Conservation (phyloP, 805 yeast genomes). For the Pichia californica region DNA sequence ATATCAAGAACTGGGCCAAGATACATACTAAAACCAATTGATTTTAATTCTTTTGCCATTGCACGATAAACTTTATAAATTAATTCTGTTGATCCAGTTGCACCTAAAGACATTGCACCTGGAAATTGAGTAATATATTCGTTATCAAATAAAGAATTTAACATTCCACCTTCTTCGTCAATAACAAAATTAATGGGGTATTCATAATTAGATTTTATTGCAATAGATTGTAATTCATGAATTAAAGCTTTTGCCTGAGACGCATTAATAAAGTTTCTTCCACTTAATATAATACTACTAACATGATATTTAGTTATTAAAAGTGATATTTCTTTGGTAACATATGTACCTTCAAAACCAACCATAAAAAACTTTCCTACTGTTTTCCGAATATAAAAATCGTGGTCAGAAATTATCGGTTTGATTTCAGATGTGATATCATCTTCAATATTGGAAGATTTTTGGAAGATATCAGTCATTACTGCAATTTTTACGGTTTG, state of each 20-base stretch:
- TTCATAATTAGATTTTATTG: slow-evolving; percentile 44
- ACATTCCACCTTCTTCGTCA: slow-evolving; percentile 61
- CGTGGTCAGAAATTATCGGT: not conserved
- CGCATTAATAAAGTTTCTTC: slow-evolving; percentile 46
- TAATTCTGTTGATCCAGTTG: slow-evolving; percentile 42
- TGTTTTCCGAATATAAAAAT: not conserved
- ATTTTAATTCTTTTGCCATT: slow-evolving; percentile 43
- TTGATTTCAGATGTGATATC: no score
- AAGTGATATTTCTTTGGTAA: slow-evolving; percentile 46
- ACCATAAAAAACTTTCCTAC: slow-evolving; percentile 51
- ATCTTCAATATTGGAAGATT: no score
- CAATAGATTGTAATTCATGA: slow-evolving; percentile 45
- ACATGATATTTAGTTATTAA: slow-evolving; percentile 45
- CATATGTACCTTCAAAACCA: slow-evolving; percentile 54
- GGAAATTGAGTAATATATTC: slow-evolving; percentile 51
- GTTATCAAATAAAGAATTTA: slow-evolving; percentile 50
- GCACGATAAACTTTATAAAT: slow-evolving; percentile 50
- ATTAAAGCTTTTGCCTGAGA: slow-evolving; percentile 44
- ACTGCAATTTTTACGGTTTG: not conserved
- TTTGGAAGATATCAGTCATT: no score
- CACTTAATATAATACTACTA: slow-evolving; percentile 45
- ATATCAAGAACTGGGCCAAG: slow-evolving; percentile 62
- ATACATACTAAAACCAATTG: slow-evolving; percentile 50
- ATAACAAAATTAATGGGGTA: slow-evolving; percentile 51
- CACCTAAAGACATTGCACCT: slow-evolving; percentile 59